A percentile compares a stretch with the other conserved stretches of the same genome.
Conservation (phyloP, 495 filamentous ascomycete genomes). For the Glarea lozoyensis region DNA sequence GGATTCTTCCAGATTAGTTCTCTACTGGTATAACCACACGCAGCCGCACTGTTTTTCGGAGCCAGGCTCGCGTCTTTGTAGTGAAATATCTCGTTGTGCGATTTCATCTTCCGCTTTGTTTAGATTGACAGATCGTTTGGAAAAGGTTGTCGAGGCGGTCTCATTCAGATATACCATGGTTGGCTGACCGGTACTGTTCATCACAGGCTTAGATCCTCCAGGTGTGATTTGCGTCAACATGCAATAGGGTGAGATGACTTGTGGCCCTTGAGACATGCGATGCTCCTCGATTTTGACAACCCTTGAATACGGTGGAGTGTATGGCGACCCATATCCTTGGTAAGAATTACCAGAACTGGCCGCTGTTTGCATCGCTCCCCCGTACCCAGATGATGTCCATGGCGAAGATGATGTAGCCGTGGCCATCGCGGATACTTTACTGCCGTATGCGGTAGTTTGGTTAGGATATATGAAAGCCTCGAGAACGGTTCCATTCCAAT, state of each 20-base stretch:
- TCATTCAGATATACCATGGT: constrained; percentile 54
- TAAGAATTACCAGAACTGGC: no score
- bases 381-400: no score
- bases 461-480: constrained; percentile 76
- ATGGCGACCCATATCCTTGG: constrained; percentile 5
- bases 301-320: constrained; percentile 47
- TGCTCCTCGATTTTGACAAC: constrained; percentile 76
- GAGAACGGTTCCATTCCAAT: constrained; percentile 74
- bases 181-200: constrained; percentile 29
- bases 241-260: constrained; percentile 20
- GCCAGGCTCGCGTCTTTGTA: no score
- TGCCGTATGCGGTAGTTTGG: constrained; percentile 32
- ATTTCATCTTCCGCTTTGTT: not conserved
- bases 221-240: constrained; percentile 59
- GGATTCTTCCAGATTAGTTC: no score
- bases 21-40: constrained; percentile 10
- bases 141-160: constrained; percentile 28
- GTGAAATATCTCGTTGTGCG: constrained; percentile 3
- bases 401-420: constrained; percentile 1
- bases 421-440: not conserved
- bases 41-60: constrained; percentile 3
- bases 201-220: constrained; percentile 35
- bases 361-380: no score
- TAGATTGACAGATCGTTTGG: not conserved
- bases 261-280: constrained; percentile 34